These are phyloP conservation scores for Aciculosporium take DNA, from an alignment of 2,329 filamentous ascomycete genomes.

Conservation along the genomic window DNA sequence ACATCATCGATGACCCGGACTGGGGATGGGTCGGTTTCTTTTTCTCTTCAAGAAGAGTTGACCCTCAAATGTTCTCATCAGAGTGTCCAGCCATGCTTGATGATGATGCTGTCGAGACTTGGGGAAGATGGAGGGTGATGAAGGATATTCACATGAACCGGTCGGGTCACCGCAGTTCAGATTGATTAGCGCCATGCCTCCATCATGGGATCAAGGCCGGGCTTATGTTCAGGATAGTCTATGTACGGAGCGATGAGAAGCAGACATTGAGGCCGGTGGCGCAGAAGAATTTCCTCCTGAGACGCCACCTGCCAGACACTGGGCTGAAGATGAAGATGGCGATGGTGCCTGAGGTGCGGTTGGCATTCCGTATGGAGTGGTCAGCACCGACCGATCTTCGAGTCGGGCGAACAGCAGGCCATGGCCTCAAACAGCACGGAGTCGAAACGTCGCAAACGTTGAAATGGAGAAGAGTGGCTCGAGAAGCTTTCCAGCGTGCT, in stretches of 20 bases:
- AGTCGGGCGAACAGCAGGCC: not conserved
- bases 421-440: not conserved
- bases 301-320: not conserved
- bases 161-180: not conserved
- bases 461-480: not conserved
- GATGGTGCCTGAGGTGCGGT: not conserved
- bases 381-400: not conserved
- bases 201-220: not conserved
- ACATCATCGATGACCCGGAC: not conserved
- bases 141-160: not conserved
- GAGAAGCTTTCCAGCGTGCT: not conserved
- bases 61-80: not conserved
- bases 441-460: not conserved
- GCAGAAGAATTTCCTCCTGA: not conserved
- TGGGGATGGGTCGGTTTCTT: not conserved
- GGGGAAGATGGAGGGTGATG: not conserved
- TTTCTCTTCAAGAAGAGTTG: too few species aligned
- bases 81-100: not conserved
- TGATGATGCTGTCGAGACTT: not conserved
- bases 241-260: not conserved
- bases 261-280: not conserved
- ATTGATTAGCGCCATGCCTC: constrained; percentile 1
- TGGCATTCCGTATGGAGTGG: constrained; percentile 1
- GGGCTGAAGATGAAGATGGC: not conserved
- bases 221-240: not conserved